phyloP scores from a whole-genome alignment of 2,329 filamentous ascomycete genomes.

The Ophiostoma australiae region DNA sequence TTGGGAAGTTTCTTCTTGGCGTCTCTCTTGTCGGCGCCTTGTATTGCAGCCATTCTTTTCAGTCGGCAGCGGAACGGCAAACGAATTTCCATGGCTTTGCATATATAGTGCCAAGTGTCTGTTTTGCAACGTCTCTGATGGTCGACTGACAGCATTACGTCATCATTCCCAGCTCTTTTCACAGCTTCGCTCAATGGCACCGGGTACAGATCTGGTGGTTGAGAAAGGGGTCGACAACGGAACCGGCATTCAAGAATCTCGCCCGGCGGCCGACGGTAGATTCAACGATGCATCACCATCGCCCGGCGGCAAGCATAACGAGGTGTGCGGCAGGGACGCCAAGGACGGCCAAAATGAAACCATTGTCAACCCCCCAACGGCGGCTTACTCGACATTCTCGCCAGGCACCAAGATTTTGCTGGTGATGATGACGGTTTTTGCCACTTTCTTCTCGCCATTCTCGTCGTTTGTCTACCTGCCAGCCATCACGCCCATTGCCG shows the following conservation, averaged over 20 bases:
- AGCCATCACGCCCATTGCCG: conserved; percentile 40
- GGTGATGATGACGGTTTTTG: conserved; percentile 32
- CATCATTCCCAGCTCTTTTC: not conserved
- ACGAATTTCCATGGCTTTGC: not conserved
- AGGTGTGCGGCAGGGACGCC: not conserved
- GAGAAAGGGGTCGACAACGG: not conserved
- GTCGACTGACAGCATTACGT: not conserved
- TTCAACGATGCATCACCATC: not conserved
- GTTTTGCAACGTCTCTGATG: not conserved
- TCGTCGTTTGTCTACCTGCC: conserved; percentile 43
- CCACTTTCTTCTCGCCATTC: conserved; percentile 33
- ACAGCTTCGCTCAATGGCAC: not conserved
- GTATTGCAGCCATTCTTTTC: not conserved
- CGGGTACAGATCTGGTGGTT: not conserved
- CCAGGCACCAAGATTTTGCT: conserved; percentile 30
- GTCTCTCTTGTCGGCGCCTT: not conserved
- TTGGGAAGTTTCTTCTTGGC: not conserved
- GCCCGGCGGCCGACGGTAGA: not conserved
- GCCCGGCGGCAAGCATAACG: not conserved
- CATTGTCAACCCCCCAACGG: not conserved
- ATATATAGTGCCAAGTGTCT: not conserved
- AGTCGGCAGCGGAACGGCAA: not conserved
- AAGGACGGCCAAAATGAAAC: not conserved
- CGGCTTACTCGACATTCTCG: conserved; percentile 30
- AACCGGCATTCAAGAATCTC: not conserved